These are phyloP conservation scores for Priceomyces haplophilus DNA, from an alignment of 805 yeast species.

Conservation along the genomic window DNA sequence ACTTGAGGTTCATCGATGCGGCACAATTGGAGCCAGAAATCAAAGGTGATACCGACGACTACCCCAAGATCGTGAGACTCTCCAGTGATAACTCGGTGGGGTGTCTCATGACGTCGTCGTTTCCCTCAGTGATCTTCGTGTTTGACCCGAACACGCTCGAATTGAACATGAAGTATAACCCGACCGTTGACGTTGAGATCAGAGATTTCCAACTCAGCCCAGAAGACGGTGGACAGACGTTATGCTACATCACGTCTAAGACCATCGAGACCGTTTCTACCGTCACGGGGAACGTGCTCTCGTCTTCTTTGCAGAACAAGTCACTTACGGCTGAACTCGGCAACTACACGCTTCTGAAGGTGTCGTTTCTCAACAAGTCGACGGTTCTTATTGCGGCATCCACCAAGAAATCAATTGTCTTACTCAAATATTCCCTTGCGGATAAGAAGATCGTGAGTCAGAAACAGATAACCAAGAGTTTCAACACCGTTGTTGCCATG, in stretches of 20 bases:
- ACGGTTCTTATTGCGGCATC: constrained; percentile 34
- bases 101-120: constrained; percentile 64
- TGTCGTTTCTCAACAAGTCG: constrained; percentile 37
- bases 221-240: constrained; percentile 51
- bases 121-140: constrained; percentile 62
- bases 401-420: constrained; percentile 33
- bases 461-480: constrained; percentile 41
- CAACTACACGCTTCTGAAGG: constrained; percentile 37
- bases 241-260: constrained; percentile 59
- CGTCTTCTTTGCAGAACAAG: constrained; percentile 21
- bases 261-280: constrained; percentile 53
- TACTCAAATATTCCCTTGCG: constrained; percentile 44
- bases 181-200: constrained; percentile 48
- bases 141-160: constrained; percentile 56
- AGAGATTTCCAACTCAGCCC: constrained; percentile 69
- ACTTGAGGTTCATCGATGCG: constrained; percentile 56
- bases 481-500: constrained; percentile 53
- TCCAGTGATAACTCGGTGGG: constrained; percentile 61
- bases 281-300: constrained; percentile 39
- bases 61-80: constrained; percentile 60
- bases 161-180: constrained; percentile 50
- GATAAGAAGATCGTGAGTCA: constrained; percentile 42
- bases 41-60: constrained; percentile 44
- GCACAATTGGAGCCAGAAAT: constrained; percentile 53
- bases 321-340: constrained; percentile 20